These are phyloP conservation scores for Fusarium sp. DNA, from an alignment of 2,329 filamentous ascomycete species.

Conservation along the genomic window DNA sequence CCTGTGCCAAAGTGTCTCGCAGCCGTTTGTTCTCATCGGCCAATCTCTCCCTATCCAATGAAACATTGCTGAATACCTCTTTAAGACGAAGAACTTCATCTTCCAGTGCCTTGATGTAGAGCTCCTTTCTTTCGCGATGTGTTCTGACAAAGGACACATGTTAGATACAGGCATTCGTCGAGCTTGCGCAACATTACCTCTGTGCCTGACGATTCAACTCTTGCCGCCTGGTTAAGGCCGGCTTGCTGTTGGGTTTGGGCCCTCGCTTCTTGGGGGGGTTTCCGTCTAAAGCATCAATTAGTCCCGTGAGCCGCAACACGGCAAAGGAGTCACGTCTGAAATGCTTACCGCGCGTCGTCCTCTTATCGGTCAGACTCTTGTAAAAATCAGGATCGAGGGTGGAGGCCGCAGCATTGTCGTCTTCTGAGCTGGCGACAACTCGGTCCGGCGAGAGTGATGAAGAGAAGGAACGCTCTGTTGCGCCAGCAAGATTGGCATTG, in stretches of 20 bases:
- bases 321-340: background rate
- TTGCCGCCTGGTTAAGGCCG: slow-evolving; percentile 88
- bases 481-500: slow-evolving; percentile 26
- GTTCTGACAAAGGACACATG: slow-evolving; percentile 66
- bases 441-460: slow-evolving; percentile 57
- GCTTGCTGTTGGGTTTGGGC: slow-evolving; percentile 95
- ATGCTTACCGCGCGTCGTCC: slow-evolving; percentile 73
- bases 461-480: slow-evolving; percentile 50
- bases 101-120: slow-evolving; percentile 94
- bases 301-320: background rate
- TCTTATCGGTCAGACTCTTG: slow-evolving; percentile 76
- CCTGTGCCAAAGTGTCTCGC: slow-evolving; percentile 62
- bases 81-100: slow-evolving; percentile 89
- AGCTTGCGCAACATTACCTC: slow-evolving; percentile 66
- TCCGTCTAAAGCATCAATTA: slow-evolving; percentile 69
- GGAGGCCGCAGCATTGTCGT: slow-evolving; percentile 52
- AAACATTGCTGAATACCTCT: slow-evolving; percentile 78
- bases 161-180: slow-evolving; percentile 3
- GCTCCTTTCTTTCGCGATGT: slow-evolving; percentile 94
- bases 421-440: slow-evolving; percentile 39
- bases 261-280: slow-evolving; percentile 88
- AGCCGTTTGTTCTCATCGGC: slow-evolving; percentile 83
- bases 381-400: slow-evolving; percentile 67
- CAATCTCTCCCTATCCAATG: slow-evolving; percentile 78
- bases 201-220: slow-evolving; percentile 96